Conservation (phyloP, 2,329 filamentous ascomycete genomes). For the Sclerotiophoma versabilis region DNA sequence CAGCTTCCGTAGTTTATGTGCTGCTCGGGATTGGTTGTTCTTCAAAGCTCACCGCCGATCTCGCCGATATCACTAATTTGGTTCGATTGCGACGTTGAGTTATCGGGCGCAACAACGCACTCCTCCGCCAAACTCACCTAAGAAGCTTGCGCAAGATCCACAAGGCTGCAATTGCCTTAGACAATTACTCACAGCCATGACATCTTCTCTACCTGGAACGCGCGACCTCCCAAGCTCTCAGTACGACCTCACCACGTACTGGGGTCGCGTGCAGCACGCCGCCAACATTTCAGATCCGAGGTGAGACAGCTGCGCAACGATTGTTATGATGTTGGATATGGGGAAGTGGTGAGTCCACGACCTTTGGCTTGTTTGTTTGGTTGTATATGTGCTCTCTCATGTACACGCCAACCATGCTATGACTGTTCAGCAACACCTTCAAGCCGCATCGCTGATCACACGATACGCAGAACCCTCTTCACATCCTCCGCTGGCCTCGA, state of each 20-base stretch:
- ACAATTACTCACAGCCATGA: constrained; percentile 55
- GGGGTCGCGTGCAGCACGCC: constrained; percentile 90
- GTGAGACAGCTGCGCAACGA: constrained; percentile 63
- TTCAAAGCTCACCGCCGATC: constrained; percentile 11
- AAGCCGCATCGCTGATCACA: constrained; percentile 24
- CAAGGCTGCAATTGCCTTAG: background rate
- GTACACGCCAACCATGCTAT: background rate
- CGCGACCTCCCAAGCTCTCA: constrained; percentile 90
- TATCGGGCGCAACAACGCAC: background rate
- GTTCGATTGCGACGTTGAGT: background rate
- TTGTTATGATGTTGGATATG: constrained; percentile 2
- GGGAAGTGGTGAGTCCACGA: constrained; percentile 50
- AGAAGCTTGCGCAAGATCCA: background rate
- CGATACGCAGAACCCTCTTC: constrained; percentile 75
- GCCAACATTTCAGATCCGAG: constrained; percentile 92
- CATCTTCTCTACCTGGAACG: constrained; percentile 66
- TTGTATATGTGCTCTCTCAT: background rate
- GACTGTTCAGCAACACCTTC: background rate
- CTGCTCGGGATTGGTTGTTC: constrained; percentile 1
- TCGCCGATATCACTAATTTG: constrained; percentile 3
- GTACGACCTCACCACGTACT: constrained; percentile 92
- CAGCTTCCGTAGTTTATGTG: background rate
- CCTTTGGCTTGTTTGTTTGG: constrained; percentile 24
- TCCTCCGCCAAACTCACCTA: background rate
- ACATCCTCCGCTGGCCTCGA: constrained; percentile 81